Percentiles rank a stretch among this genome's conserved stretches.
Evolutionary conservation across 805 yeast species (phyloP).

Genomic region (Starmerella riodocensis): DNA sequence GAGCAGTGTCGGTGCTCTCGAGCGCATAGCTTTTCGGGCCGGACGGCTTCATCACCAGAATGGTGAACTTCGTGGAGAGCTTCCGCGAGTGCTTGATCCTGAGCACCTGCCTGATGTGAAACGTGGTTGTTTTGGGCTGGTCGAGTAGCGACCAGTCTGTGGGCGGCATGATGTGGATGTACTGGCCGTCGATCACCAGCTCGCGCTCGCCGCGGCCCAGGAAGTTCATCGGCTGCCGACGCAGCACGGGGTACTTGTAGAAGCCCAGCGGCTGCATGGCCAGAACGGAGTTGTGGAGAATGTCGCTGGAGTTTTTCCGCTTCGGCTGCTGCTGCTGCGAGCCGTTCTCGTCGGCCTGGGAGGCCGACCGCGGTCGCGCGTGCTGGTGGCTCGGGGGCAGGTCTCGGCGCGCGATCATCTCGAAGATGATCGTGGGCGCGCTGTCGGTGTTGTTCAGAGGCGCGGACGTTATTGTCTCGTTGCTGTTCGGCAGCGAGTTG

Average conservation of each 20-base stretch:
- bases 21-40: slow-evolving; percentile 75
- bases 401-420: slow-evolving; percentile 7
- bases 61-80: slow-evolving; percentile 66
- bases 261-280: slow-evolving; percentile 35
- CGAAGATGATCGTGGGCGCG: slow-evolving; percentile 2
- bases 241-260: slow-evolving; percentile 75
- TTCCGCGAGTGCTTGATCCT: slow-evolving; percentile 65
- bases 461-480: neutral
- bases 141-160: slow-evolving; percentile 67
- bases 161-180: slow-evolving; percentile 75
- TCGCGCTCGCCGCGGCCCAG: slow-evolving; percentile 69
- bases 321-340: neutral
- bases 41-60: slow-evolving; percentile 54
- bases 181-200: slow-evolving; percentile 86
- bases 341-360: neutral
- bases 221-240: slow-evolving; percentile 77
- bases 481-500: neutral
- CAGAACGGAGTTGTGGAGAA: slow-evolving; percentile 13
- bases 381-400: slow-evolving; percentile 1
- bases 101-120: slow-evolving; percentile 66
- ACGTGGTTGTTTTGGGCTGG: slow-evolving; percentile 65
- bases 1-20: slow-evolving; percentile 51
- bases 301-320: slow-evolving; percentile 2
- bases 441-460: neutral
- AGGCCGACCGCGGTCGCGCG: slow-evolving; percentile 1